Evolutionary conservation across 768 basidiomycete species (phyloP), one percentile per base, ranked within the genome.

Genomic region (Hygrophorus pudorinus): DNA sequence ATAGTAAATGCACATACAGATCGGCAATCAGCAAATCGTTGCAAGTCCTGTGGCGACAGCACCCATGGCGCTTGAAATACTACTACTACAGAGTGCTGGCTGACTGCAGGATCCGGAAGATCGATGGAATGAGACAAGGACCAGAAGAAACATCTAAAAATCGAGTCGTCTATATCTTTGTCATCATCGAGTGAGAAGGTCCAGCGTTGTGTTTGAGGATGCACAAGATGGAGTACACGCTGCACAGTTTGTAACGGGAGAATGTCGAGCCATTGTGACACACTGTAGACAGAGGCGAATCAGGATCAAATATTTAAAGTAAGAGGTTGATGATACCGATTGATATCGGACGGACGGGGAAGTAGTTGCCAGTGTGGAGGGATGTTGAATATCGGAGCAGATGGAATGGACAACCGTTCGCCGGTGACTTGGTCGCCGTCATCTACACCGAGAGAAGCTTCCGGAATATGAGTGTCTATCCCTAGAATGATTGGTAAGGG

Each of bases 51-150:
- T n/a, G 56, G 53, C 9, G 73, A 73, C 33, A 80, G 66, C 17
- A 78, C 62, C 72, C 74, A 79, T 5, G 77, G 76, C 2, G 78
- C 73, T 54, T 79, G 78, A 49, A 74, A 73, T n/a, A 70, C 76
- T 33, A 81, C 56, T 3, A 76, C 56, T 14, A 79, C 60, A 35
- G 68, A 65, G 27, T 57, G 58, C 21, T 48, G 59, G 35, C 56
- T 54, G 24, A 60, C 57, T 27, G 52, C 44, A 36, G 40, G 14
- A 14, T 40, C 33, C 33, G 12, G 30, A 21, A 54, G 51, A 41
- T 28, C 28, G 16, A 17, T 13, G 30, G 31, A 36, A 5, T 46
- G 49, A 11, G 44, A 51, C 9, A 24, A n/a, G n/a, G 55, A 50
- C 68, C 76, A 77, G 42, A 67, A 59, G 48, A 70, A 73, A 46